Evolutionary conservation across 2,329 filamentous ascomycete species (phyloP), one percentile per base, ranked within the genome.

Genomic region (Bipolaris victoriae): DNA sequence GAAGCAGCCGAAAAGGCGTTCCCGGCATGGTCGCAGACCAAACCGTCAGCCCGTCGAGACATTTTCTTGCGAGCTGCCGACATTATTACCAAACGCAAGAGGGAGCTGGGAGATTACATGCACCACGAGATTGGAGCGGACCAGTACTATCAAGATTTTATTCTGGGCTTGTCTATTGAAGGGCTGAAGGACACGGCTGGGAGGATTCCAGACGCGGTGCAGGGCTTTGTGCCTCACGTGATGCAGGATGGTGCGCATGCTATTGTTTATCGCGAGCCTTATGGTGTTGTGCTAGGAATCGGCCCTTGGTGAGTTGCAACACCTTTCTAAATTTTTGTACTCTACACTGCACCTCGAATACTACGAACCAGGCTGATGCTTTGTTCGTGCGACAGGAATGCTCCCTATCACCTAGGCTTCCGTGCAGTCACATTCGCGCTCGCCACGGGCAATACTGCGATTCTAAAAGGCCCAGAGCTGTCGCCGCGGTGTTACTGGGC

Each of bases 391-490:
- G 7, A 43, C 22, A 43, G 40, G 40, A 60, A 60, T 44, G 57
- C 39, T 7, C 49, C 57, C 11, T 36, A 52, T 6, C 22, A 53
- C 20, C 53, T 60, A 16, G 53, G 57, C 11, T 49, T 60, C 15
- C 49, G 57, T 13, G 49, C 53, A 29, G 35, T 57, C 80, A 80
- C 80, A 80, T 84, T 61, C 81, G 81, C 3, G 81, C n/a, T 60
- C 11, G 46, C 39, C 31, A 24, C 39, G 11, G 57, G 57, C 22
- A 60, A 60, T 31, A 60, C 72, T 3, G 76, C 74, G 59, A 64
- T 70, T 39, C 63, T 78, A 36, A 65, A 65, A 45, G 44, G 51
- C 51, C 48, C 54, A 36, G 55, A 57, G n/a, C 40, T 57, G 16
- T 48, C 40, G 16, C 55, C 55, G n/a, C 39, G 49, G 13, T 43